Evolutionary conservation across 2,329 filamentous ascomycete species (phyloP).

Genomic region (Xylariaceae sp.): DNA sequence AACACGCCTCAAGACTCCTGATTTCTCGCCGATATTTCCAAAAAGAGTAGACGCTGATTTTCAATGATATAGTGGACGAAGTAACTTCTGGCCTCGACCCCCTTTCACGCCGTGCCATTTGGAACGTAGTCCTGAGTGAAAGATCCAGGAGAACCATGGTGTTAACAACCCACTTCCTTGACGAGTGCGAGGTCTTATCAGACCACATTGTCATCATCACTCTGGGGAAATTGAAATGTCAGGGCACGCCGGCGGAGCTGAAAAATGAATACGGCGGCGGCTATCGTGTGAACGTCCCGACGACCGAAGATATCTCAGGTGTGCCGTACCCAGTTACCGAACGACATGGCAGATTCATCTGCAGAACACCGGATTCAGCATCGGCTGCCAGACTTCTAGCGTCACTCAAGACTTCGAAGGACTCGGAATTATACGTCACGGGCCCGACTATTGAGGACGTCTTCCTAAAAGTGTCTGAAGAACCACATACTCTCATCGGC

Average conservation of each 20-base stretch:
- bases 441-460: conserved; percentile 70
- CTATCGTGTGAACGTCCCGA: conserved; percentile 36
- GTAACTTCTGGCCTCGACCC: conserved; percentile 75
- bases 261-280: conserved; percentile 36
- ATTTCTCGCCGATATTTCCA: neutral
- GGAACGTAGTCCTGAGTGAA: conserved; percentile 34
- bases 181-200: conserved; percentile 33
- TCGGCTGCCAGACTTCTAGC: conserved; percentile 58
- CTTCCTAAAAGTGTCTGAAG: conserved; percentile 65
- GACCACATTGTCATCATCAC: conserved; percentile 34
- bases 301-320: conserved; percentile 24
- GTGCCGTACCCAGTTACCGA: conserved; percentile 28
- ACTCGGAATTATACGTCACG: conserved; percentile 63
- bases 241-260: conserved; percentile 35
- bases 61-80: conserved; percentile 54
- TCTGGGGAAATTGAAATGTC: conserved; percentile 33
- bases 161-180: conserved; percentile 35
- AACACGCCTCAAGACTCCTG: too few relatives aligned
- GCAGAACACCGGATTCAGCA: conserved; percentile 56
- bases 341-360: conserved; percentile 56
- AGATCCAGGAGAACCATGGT: conserved; percentile 32
- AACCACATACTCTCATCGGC: conserved; percentile 39
- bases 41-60: neutral
- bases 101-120: conserved; percentile 55
- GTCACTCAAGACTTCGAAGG: conserved; percentile 53